phyloP scores from a whole-genome alignment of 176 grass and related monocot species.

The Hordeum vulgare region DNA sequence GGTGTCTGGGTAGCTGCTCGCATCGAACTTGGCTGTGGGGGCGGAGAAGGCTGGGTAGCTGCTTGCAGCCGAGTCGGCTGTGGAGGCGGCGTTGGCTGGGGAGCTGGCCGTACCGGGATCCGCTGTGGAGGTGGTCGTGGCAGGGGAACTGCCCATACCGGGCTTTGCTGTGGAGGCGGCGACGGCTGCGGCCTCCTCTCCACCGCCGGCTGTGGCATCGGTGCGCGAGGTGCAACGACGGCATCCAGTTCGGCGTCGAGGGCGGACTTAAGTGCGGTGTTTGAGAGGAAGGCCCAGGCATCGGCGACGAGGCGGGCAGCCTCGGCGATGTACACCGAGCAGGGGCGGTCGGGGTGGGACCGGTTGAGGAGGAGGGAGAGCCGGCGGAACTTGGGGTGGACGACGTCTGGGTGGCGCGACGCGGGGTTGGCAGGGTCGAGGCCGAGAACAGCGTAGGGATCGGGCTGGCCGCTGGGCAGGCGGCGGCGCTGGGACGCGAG shows the following conservation, averaged over 20 bases:
- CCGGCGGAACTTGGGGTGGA: conserved; percentile 47
- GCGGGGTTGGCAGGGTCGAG: conserved; percentile 40
- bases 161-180: not conserved
- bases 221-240: conserved; percentile 16
- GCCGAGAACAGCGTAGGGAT: conserved; percentile 70
- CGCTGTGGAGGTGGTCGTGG: not conserved
- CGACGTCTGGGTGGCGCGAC: conserved; percentile 30
- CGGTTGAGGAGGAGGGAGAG: conserved; percentile 53
- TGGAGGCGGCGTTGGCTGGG: not conserved
- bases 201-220: not conserved
- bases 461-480: conserved; percentile 33
- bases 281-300: conserved; percentile 60
- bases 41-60: not conserved
- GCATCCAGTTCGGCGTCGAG: conserved; percentile 51
- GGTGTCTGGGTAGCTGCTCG: too few relatives aligned
- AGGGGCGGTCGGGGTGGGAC: conserved; percentile 14
- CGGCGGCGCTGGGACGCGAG: conserved; percentile 38
- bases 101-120: not conserved
- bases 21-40: not conserved
- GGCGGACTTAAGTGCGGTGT: conserved; percentile 51
- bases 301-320: conserved; percentile 51
- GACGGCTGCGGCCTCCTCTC: not conserved
- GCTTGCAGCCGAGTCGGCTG: not conserved
- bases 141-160: not conserved
- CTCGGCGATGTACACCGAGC: conserved; percentile 26